phyloP scores from a whole-genome alignment of 225 moss, liverwort and hornwort species.

The Straminergon stramineum region DNA sequence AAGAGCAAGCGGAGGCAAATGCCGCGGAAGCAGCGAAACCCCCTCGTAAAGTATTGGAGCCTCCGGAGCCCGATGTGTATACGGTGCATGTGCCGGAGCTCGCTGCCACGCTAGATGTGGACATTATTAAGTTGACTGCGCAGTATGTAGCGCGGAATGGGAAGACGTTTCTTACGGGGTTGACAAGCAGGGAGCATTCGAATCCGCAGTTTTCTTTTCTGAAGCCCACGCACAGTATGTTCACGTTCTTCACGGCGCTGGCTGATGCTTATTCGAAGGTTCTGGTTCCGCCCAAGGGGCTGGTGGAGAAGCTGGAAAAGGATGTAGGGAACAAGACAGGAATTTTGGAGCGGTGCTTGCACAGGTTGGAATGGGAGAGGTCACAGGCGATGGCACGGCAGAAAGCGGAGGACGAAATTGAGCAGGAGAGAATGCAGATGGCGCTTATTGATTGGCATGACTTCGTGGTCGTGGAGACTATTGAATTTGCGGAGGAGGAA shows the following conservation, averaged over 20 bases:
- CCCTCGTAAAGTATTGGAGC: constrained; percentile 64
- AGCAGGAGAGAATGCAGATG: constrained; percentile 99
- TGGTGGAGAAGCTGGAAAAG: constrained; percentile 63
- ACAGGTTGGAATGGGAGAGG: constrained; percentile 94
- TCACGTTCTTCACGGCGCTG: constrained; percentile 90
- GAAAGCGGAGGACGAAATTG: constrained; percentile 99
- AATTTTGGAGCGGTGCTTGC: constrained; percentile 77
- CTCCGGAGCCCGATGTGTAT: constrained; percentile 77
- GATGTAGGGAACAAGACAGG: constrained; percentile 76
- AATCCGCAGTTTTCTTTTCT: constrained; percentile 88
- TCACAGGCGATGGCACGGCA: constrained; percentile 92
- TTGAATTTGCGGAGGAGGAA: constrained; percentile 97
- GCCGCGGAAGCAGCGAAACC: constrained; percentile 42
- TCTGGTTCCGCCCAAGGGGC: constrained; percentile 89
- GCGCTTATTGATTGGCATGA: constrained; percentile 99
- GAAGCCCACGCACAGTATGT: constrained; percentile 99
- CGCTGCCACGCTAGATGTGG: constrained; percentile 59
- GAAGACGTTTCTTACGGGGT: constrained; percentile 81
- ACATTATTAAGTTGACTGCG: constrained; percentile 93
- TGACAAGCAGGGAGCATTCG: constrained; percentile 85
- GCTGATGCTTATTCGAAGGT: constrained; percentile 98
- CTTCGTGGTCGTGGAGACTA: constrained; percentile 97
- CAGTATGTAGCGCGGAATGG: constrained; percentile 99
- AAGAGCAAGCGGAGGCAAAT: constrained; percentile 25
- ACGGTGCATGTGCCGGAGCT: constrained; percentile 89